These are phyloP conservation scores for Blechomonas ayalai DNA, from an alignment of 208 protist species.

Conservation along the genomic window DNA sequence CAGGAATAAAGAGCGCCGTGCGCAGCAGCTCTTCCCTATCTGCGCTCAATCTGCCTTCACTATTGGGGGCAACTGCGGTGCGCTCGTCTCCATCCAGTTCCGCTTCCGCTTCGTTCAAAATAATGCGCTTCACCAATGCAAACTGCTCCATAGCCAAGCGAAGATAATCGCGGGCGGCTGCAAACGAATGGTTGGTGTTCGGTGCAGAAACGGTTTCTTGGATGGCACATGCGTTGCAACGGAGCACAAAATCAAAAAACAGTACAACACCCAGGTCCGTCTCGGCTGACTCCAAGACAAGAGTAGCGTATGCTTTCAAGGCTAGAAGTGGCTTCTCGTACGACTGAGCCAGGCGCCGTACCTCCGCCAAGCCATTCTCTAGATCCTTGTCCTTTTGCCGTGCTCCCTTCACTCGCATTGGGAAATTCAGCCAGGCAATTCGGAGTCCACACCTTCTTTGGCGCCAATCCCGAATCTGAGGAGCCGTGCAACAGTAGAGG, in stretches of 20 bases:
- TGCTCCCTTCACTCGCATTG: too few species aligned
- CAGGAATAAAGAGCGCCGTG: background rate
- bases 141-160: constrained; percentile 13
- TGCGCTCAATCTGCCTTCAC: background rate
- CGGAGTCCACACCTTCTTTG: too few species aligned
- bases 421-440: too few species aligned
- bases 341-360: constrained; percentile 7
- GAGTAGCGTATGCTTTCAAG: constrained; percentile 26
- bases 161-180: constrained; percentile 17
- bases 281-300: constrained; percentile 5
- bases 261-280: constrained; percentile 1
- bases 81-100: background rate
- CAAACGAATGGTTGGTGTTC: constrained; percentile 4
- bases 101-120: background rate
- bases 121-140: background rate
- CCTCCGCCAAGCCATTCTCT: too few species aligned
- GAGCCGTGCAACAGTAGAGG: too few species aligned
- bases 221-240: constrained; percentile 16
- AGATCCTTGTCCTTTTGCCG: background rate
- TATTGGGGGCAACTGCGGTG: background rate
- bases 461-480: too few species aligned
- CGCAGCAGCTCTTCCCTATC: constrained; percentile 3
- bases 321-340: constrained; percentile 22
- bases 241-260: constrained; percentile 21
- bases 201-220: too few species aligned